Base-by-base conservation (phyloP, 805 yeast species). In the Cyberlindnera mycetangii region DNA sequence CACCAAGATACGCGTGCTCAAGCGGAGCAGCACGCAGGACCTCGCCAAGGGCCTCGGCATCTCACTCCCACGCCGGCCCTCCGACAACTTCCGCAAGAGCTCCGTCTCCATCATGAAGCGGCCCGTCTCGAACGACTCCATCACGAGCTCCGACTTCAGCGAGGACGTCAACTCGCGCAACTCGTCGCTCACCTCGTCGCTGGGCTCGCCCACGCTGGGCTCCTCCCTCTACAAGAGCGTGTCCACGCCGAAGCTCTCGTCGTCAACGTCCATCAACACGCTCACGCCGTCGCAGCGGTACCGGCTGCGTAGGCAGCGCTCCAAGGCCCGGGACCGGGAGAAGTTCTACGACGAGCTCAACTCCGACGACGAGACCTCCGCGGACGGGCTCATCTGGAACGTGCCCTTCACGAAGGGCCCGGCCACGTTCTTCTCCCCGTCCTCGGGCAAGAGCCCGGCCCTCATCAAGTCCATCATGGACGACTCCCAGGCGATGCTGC, bases 391-490 rank as follows among this genome's bases (percentile, higher is more conserved):
- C 14, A 72, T 76, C 44, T 77, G 75, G 70, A 76, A 77, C 49
- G 78, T 78, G 10, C 83, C 83, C 8, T 68, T 69, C 58, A 75
- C 82, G 1, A 50, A 47, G 18, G 50, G 54, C 5, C n/a, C 55
- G 5, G 54, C 56, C 2, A 42, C 53, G 3, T 32, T 55, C 4
- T 55, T 59, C 37, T 49, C 55, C 8, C 57, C 62, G 14, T 28
- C 42, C 7, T 52, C 58, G 3, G 62, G 62, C 2, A 55, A 58
- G 33, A 53, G 61, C 2, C 40, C 64, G 1, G 28, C 49, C 1
- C 14, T 54, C 32, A 45, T 58, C 22, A 56, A 52, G 41, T 39
- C 42, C 10, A 49, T 59, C 3, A 47, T 59, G 37, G 57, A 55
- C 24, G 45, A 51, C 9, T 47, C 53, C 19, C 56, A 60, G 1